phyloP scores from a whole-genome alignment of 129 eudicot species.

The Scalesia atractyloides region DNA sequence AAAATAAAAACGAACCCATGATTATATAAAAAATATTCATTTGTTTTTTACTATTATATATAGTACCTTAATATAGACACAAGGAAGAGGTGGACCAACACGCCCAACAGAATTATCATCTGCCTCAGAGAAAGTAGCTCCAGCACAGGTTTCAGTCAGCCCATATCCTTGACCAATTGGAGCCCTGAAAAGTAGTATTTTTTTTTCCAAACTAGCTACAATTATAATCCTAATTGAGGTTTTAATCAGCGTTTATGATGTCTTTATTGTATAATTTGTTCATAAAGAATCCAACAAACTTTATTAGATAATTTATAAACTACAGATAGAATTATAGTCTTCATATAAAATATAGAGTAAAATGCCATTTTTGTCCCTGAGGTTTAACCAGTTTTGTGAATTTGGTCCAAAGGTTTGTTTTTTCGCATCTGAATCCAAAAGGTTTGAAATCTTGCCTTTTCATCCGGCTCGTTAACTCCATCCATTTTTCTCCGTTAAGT shows the following conservation, averaged over 20 bases:
- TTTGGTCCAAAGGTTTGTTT: too few species aligned
- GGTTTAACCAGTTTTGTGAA: too few species aligned
- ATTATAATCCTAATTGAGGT: background rate
- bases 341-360: background rate
- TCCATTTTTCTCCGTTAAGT: too few species aligned
- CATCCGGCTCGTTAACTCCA: too few species aligned
- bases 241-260: background rate
- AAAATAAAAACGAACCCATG: background rate
- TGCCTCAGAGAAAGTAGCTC: conserved; percentile 88
- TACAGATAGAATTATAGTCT: background rate
- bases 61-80: conserved; percentile 77
- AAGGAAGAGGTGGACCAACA: conserved; percentile 98
- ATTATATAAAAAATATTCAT: background rate
- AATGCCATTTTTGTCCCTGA: too few species aligned
- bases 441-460: too few species aligned
- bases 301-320: background rate
- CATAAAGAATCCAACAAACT: background rate
- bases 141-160: conserved; percentile 96
- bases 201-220: background rate
- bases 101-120: conserved; percentile 95
- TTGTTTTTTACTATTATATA: background rate
- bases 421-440: too few species aligned
- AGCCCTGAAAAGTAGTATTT: conserved; percentile 53
- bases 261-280: background rate
- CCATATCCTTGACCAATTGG: conserved; percentile 99